Base-by-base conservation (phyloP, 202 grass and related monocot species). In the Schoenoplectus triqueter region DNA sequence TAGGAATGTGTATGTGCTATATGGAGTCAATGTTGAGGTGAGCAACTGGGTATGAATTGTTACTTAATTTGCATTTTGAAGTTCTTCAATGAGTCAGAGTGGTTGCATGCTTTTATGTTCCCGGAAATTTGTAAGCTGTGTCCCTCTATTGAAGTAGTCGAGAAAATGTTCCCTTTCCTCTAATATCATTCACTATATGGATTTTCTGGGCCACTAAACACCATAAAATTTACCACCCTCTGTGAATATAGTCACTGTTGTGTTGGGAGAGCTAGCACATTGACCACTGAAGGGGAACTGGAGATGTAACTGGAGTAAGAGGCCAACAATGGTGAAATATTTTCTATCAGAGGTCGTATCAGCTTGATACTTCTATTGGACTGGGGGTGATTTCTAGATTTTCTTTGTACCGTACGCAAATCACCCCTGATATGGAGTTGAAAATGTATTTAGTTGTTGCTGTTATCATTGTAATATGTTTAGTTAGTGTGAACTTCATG, bases 1-100 rank as follows among this genome's bases (percentile, higher is more conserved):
- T 69, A 67, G 65, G 63, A 44, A 21, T 48, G 62, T 80, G 75
- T 39, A 80, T 81, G 55, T 60, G 52, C 15, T 66, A 82, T 52
- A 82, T 69, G 80, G 46, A 82, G 65, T 69, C 13, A 8, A 18
- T 82, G 61, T 48, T 68, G n/a, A 40, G 10, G 15, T 5, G 15
- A 17, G 60, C 1, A 14, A 9, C 47, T 69, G 62, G 64, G 49
- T 69, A 8, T 83, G 18, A 83, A 69, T 46, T 69, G 46, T 83
- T 54, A 83, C 40, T 83, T 56, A 69, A 13, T 83, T 69, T 22
- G 6, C 61, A 83, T 67, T 69, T 68, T 49, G 5, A 42, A 40
- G 20, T 22, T 15, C 31, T 83, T 67, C 44, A 11, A 69, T 5
- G 80, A 54, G 20, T 78, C 2, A 14, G 54, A 20, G 15, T n/a